phyloP scores from a whole-genome alignment of 768 basidiomycete species.

The Leccinum broughii region DNA sequence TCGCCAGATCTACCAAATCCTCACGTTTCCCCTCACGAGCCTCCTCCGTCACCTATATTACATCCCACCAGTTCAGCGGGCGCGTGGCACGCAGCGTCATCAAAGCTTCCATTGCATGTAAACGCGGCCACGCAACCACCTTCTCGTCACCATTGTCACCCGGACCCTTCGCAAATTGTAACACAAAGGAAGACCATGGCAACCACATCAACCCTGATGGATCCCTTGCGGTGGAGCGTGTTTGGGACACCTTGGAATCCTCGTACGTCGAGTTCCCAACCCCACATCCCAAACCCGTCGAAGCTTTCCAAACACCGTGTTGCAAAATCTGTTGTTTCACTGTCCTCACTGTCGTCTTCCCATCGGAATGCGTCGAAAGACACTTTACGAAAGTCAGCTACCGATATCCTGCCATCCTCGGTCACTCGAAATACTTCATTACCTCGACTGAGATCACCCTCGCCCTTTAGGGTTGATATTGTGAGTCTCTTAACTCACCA shows the following conservation, averaged over 20 bases:
- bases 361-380: neutral
- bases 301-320: slow-evolving; percentile 13
- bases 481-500: slow-evolving; percentile 15
- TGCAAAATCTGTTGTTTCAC: neutral
- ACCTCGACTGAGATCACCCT: slow-evolving; percentile 26
- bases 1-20: slow-evolving; percentile 29
- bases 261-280: neutral
- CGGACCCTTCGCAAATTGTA: neutral
- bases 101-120: slow-evolving; percentile 2
- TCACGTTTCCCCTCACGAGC: slow-evolving; percentile 6
- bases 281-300: neutral
- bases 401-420: neutral
- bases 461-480: slow-evolving; percentile 29
- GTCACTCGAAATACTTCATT: slow-evolving; percentile 12
- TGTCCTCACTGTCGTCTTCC: slow-evolving; percentile 1
- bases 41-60: neutral
- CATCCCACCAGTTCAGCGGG: neutral
- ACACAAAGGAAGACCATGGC: neutral
- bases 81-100: neutral
- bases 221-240: neutral
- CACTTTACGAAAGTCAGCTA: slow-evolving; percentile 8
- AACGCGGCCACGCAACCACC: slow-evolving; percentile 6
- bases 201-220: neutral
- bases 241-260: neutral
- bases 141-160: neutral